phyloP scores from a whole-genome alignment of 176 grass and related monocot genomes.

The Rhynchospora pubera region DNA sequence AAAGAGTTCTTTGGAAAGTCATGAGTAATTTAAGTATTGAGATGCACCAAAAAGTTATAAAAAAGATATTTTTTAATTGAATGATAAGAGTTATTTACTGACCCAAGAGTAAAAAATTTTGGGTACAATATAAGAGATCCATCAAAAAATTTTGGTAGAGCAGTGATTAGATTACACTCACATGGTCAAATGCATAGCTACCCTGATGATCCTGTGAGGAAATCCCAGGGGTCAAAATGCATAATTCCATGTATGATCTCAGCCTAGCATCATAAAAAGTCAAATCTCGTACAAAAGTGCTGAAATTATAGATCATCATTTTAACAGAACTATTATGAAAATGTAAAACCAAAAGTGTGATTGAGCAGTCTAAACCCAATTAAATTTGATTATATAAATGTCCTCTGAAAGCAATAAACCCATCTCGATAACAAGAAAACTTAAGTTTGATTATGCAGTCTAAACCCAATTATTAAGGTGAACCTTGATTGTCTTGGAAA shows the following conservation, averaged over 20 bases:
- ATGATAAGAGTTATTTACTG: not conserved
- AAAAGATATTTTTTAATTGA: constrained; percentile 17
- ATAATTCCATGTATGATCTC: constrained; percentile 96
- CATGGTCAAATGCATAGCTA: constrained; percentile 38
- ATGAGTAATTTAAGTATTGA: not conserved
- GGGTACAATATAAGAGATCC: constrained; percentile 11
- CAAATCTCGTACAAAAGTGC: not conserved
- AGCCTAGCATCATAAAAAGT: constrained; percentile 42
- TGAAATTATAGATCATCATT: not conserved
- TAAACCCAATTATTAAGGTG: not conserved
- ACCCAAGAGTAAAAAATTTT: constrained; percentile 43
- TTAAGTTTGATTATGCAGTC: not conserved
- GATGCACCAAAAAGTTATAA: not conserved
- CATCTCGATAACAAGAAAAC: not conserved
- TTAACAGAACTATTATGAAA: not conserved
- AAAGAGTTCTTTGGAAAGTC: not conserved
- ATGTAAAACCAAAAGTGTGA: not conserved
- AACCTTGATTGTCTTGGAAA: not conserved
- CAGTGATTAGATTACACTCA: constrained; percentile 27
- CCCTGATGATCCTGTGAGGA: constrained; percentile 61
- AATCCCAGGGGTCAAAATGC: constrained; percentile 90
- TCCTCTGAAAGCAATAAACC: not conserved
- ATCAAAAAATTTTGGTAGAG: constrained; percentile 11
- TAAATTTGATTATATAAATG: too few species aligned
- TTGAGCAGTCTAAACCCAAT: too few species aligned